Base-by-base conservation (phyloP, 208 protist species). In the Balamuthia mandrillaris region DNA sequence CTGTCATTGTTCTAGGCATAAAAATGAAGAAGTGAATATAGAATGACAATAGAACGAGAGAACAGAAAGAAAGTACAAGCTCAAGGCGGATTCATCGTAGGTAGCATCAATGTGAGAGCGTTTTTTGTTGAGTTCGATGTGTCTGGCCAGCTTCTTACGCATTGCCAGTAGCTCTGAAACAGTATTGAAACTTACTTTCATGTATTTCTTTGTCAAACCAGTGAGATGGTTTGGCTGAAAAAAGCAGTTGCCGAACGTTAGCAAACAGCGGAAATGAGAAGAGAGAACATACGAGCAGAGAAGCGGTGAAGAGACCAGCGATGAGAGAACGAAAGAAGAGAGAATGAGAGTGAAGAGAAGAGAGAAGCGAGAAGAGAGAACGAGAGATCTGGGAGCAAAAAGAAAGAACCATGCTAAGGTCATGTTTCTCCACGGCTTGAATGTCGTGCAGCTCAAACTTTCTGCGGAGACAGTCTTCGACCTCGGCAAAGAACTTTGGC, bases 151-250 rank as follows among this genome's bases (percentile, higher is more conserved):
- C 18, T 91, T 77, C 29, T 91, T 88, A 24, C 98, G 93, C 66
- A 99, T 94, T 9, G 79, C 77, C 21, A 96, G 91, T 7, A 99
- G 91, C 60, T 98, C 93, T 27, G 95, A 87, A 63, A 98, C 94
- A 81, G 97, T 99, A 39, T 81, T 63, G 88, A 99, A 99, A 1
- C 72, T 81, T 12, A 99, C 88, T 86, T 99, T 98, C 4, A 99
- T 54, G 84, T 96, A 98, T 18, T 91, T 70, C 16, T 93, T 93
- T 81, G 93, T 95, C 4, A 97, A 83, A 0, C 98, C 98, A 47
- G 96, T 95, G 21, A 99, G 90, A 89, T 99, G 98, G 85, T 99
- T 99, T 9, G 87, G 74, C 88, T 94, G 68, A 35, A 18, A 12
- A n/a, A 5, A 1, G n/a, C n/a, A n/a, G n/a, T n/a, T n/a, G 14